A percentile compares a stretch with the other conserved stretches of the same genome.
These are phyloP conservation scores for Pseudogymnoascus sp. DNA, from an alignment of 2,329 filamentous ascomycete genomes.

Conservation along the genomic window DNA sequence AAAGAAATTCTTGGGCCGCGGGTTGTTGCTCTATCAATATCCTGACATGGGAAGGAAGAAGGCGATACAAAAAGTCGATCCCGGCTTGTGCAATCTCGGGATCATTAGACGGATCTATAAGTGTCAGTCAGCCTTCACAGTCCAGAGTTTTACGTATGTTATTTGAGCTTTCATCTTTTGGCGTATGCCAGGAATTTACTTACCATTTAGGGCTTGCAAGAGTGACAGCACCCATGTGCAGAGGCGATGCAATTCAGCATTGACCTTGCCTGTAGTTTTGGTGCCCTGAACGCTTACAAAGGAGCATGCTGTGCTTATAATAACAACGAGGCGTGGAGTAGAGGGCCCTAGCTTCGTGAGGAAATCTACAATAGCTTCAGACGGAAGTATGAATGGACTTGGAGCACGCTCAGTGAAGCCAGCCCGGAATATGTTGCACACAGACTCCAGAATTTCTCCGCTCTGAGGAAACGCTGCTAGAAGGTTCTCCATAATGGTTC, in stretches of 20 bases:
- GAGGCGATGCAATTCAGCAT: constrained; percentile 41
- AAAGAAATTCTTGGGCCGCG: constrained; percentile 53
- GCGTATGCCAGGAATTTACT: constrained; percentile 15
- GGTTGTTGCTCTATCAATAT: constrained; percentile 51
- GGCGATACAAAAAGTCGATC: constrained; percentile 60
- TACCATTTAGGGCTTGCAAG: constrained; percentile 53
- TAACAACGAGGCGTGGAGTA: constrained; percentile 58
- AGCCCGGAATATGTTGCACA: constrained; percentile 61
- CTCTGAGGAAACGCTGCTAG: constrained; percentile 47
- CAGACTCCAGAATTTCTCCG: constrained; percentile 61
- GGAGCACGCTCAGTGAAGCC: constrained; percentile 68
- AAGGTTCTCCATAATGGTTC: constrained; percentile 40
- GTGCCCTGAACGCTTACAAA: constrained; percentile 54
- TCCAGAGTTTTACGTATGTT: neutral
- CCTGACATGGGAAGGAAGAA: constrained; percentile 52
- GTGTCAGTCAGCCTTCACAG: constrained; percentile 10
- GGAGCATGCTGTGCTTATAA: constrained; percentile 63
- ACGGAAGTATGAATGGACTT: constrained; percentile 68
- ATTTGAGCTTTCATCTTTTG: neutral
- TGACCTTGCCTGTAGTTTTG: constrained; percentile 35
- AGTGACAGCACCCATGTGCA: constrained; percentile 55
- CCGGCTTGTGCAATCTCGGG: constrained; percentile 64
- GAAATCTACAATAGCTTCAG: constrained; percentile 56
- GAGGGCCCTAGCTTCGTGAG: constrained; percentile 49
- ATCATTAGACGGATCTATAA: constrained; percentile 50